Conservation (phyloP, 2,329 filamentous ascomycete genomes). For the Xylaria polymorpha region DNA sequence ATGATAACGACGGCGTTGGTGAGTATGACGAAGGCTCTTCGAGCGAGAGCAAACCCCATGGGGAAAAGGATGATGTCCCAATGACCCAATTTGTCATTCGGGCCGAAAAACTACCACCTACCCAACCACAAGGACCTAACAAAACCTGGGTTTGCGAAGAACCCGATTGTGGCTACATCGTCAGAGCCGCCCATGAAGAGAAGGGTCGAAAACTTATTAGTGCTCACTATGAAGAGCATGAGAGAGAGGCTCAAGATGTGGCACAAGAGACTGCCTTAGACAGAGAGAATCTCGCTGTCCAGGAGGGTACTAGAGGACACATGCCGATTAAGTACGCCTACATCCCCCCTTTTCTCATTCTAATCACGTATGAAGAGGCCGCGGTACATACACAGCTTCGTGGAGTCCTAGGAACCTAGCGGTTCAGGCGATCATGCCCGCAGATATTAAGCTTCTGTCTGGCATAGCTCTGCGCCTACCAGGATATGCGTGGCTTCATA, state of each 20-base stretch:
- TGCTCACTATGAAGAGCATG: slow-evolving; percentile 71
- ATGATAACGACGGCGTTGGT: slow-evolving; percentile 37
- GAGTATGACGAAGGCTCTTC: slow-evolving; percentile 37
- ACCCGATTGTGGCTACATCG: slow-evolving; percentile 71
- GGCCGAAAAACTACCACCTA: slow-evolving; percentile 62
- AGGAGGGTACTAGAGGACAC: slow-evolving; percentile 67
- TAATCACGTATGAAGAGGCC: slow-evolving; percentile 45
- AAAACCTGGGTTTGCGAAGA: slow-evolving; percentile 75
- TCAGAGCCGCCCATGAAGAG: slow-evolving; percentile 69
- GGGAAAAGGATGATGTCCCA: slow-evolving; percentile 35
- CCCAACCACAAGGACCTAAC: slow-evolving; percentile 64
- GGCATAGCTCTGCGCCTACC: neutral
- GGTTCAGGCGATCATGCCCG: neutral
- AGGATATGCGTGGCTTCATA: neutral
- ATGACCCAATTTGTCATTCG: slow-evolving; percentile 56
- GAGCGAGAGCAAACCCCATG: slow-evolving; percentile 51
- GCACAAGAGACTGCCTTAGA: slow-evolving; percentile 49
- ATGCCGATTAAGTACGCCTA: slow-evolving; percentile 67
- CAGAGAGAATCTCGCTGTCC: slow-evolving; percentile 64
- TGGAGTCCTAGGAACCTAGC: slow-evolving; percentile 18
- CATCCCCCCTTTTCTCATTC: slow-evolving; percentile 52
- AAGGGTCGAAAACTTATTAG: slow-evolving; percentile 67
- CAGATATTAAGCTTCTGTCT: neutral
- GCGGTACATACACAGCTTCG: neutral
- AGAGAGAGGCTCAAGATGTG: slow-evolving; percentile 63